Evolutionary conservation across 1,284 basidiomycete genomes (phyloP).

Genomic region (Ceratobasidium sp.): DNA sequence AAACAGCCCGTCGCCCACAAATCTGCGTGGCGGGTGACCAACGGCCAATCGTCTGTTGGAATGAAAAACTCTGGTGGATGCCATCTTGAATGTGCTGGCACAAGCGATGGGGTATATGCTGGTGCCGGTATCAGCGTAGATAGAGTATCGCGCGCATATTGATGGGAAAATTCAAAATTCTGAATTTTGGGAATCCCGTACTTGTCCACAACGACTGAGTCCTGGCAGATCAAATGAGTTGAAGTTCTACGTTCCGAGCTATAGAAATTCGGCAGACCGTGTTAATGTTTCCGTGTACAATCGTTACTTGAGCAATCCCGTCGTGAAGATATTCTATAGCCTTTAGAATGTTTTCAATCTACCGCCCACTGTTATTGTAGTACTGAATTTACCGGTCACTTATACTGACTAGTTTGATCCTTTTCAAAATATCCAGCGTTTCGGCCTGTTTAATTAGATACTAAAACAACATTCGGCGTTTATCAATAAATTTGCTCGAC

Average conservation of each 20-base stretch:
- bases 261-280: neutral
- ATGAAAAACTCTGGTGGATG: constrained; percentile 14
- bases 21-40: neutral
- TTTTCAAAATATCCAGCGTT: no score
- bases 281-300: constrained; percentile 15
- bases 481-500: neutral
- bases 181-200: neutral
- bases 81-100: neutral
- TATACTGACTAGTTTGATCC: no score
- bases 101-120: neutral
- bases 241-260: neutral
- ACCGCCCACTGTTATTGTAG: neutral
- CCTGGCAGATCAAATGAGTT: neutral
- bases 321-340: constrained; percentile 15
- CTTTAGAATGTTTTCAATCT: neutral
- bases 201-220: neutral
- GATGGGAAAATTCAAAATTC: constrained; percentile 10
- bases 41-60: neutral
- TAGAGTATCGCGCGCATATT: neutral
- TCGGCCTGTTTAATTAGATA: no score
- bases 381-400: neutral
- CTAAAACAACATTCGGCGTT: no score
- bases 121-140: neutral
- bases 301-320: neutral
- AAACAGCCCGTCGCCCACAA: constrained; percentile 11